Conservation (phyloP, 2,329 filamentous ascomycete species). For the Corinectria fuckeliana region DNA sequence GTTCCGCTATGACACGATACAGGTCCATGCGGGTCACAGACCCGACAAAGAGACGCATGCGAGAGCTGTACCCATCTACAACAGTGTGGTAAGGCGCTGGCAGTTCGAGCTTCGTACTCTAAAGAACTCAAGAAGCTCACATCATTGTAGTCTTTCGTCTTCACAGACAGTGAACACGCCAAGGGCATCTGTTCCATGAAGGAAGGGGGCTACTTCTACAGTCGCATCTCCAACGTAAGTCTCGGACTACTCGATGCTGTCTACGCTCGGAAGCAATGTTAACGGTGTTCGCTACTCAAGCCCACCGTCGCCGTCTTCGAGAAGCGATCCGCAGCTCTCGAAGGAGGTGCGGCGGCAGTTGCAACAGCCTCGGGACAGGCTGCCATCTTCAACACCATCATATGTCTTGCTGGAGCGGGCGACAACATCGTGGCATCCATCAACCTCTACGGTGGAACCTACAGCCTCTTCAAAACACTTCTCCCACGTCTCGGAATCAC, state of each 20-base stretch:
- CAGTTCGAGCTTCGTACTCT: neutral
- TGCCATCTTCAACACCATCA: conserved; percentile 1
- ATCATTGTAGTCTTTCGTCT: neutral
- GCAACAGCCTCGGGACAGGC: conserved; percentile 1
- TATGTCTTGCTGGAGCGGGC: neutral
- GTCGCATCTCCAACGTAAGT: neutral
- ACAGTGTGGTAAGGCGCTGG: neutral
- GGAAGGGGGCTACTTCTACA: neutral
- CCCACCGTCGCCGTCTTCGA: conserved; percentile 13
- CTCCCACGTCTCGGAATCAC: neutral
- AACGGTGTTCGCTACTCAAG: neutral
- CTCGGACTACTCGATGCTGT: neutral
- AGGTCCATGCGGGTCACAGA: neutral
- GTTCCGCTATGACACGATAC: neutral
- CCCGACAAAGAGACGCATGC: neutral
- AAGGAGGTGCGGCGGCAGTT: neutral
- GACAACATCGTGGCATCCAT: conserved; percentile 6
- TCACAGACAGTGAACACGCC: neutral
- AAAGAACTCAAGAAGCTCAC: neutral
- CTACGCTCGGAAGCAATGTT: neutral
- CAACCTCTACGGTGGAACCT: conserved; percentile 8
- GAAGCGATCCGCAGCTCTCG: conserved; percentile 6
- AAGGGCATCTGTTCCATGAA: neutral
- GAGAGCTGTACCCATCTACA: neutral
- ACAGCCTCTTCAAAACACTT: conserved; percentile 2